These are phyloP conservation scores for Rubroboletus satanas DNA, from an alignment of 768 basidiomycete genomes.

Conservation along the genomic window DNA sequence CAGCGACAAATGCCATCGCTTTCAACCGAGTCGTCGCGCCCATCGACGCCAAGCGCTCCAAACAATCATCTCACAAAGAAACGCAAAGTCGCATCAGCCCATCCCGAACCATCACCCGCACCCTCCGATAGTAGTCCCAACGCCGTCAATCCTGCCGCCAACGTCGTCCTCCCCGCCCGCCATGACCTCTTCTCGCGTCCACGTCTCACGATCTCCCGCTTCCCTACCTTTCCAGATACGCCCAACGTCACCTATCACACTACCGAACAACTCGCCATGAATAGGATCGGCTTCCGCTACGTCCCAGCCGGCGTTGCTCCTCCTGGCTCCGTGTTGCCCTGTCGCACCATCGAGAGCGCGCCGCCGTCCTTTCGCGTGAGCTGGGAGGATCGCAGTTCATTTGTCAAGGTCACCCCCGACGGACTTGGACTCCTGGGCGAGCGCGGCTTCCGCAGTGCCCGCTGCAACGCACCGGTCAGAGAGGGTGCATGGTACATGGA, in stretches of 20 bases:
- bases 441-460: conserved; percentile 86
- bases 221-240: conserved; percentile 63
- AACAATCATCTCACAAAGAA: conserved; percentile 34
- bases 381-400: conserved; percentile 89
- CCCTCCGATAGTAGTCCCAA: conserved; percentile 49
- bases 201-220: conserved; percentile 70
- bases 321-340: conserved; percentile 53
- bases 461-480: conserved; percentile 84
- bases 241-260: conserved; percentile 51
- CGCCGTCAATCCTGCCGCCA: conserved; percentile 31
- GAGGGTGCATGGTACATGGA: conserved; percentile 96
- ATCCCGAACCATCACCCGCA: conserved; percentile 47
- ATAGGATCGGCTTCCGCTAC: conserved; percentile 77
- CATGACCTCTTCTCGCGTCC: conserved; percentile 68
- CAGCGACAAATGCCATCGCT: conserved; percentile 10
- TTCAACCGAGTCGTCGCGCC: conserved; percentile 31
- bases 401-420: conserved; percentile 74
- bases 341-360: conserved; percentile 76
- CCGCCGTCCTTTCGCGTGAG: conserved; percentile 69
- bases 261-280: conserved; percentile 69
- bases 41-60: conserved; percentile 28
- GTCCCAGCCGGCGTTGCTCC: conserved; percentile 72
- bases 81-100: conserved; percentile 50
- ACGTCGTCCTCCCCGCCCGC: conserved; percentile 57
- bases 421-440: conserved; percentile 73